These are phyloP conservation scores for Starmerella etchellsii DNA, from an alignment of 805 yeast species.

Conservation along the genomic window DNA sequence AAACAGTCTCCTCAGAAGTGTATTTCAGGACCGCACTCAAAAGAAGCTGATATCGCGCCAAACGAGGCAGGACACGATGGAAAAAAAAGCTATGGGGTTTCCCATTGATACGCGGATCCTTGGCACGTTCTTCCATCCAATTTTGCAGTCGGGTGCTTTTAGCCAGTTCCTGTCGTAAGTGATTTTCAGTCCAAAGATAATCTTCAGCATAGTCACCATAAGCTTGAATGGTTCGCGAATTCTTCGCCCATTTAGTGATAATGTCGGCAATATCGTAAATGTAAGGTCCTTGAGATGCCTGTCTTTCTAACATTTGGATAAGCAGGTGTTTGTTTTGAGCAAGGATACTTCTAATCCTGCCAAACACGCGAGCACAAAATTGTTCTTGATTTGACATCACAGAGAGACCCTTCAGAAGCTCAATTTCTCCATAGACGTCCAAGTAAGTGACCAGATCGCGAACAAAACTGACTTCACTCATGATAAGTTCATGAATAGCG, in stretches of 20 bases:
- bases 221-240: constrained; percentile 34
- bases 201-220: constrained; percentile 46
- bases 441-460: constrained; percentile 54
- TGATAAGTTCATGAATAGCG: constrained; percentile 59
- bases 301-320: constrained; percentile 44
- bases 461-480: constrained; percentile 57
- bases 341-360: constrained; percentile 43
- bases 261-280: constrained; percentile 36
- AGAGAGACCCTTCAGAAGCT: constrained; percentile 20
- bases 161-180: constrained; percentile 33
- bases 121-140: constrained; percentile 45
- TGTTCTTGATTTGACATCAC: constrained; percentile 39
- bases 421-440: constrained; percentile 38
- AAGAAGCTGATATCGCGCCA: constrained; percentile 50
- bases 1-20: constrained; percentile 36
- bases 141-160: constrained; percentile 36
- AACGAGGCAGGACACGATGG: constrained; percentile 42
- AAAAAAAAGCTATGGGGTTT: constrained; percentile 35
- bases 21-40: constrained; percentile 44
- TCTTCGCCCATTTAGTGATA: constrained; percentile 49
- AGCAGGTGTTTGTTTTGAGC: constrained; percentile 39
- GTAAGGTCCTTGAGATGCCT: constrained; percentile 52
- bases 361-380: constrained; percentile 47
- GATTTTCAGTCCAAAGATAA: constrained; percentile 28
- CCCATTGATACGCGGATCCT: constrained; percentile 34